Percentiles rank a stretch among this genome's conserved stretches.
Conservation (phyloP, 2,329 filamentous ascomycete genomes). For the Byssochlamys sp. region DNA sequence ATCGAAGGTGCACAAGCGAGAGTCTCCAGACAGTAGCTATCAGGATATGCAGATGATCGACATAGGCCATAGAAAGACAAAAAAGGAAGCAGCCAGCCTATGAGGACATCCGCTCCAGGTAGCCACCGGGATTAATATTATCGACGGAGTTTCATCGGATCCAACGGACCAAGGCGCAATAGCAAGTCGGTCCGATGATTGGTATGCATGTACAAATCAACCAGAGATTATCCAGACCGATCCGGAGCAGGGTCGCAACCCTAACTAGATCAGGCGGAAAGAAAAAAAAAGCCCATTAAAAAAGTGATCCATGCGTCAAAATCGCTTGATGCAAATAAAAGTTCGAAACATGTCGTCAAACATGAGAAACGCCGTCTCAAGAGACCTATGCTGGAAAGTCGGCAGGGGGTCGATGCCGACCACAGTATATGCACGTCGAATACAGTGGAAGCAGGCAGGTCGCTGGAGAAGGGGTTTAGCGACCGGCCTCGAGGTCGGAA, state of each 20-base stretch:
- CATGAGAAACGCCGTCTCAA: constrained; percentile 22
- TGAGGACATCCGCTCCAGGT: constrained; percentile 6
- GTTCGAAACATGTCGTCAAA: constrained; percentile 27
- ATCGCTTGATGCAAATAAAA: constrained; percentile 29
- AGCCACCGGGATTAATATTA: constrained; percentile 33
- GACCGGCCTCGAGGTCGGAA: constrained; percentile 31
- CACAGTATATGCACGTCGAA: constrained; percentile 5
- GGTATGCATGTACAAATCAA: constrained; percentile 30
- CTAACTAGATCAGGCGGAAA: constrained; percentile 12
- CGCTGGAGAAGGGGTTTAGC: constrained; percentile 14
- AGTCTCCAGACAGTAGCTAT: constrained; percentile 20
- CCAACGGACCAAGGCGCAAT: constrained; percentile 6
- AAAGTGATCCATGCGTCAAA: constrained; percentile 24
- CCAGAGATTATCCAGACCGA: constrained; percentile 8
- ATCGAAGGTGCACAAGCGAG: constrained; percentile 28
- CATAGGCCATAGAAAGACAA: neutral
- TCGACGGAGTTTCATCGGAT: constrained; percentile 20
- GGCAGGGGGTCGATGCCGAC: constrained; percentile 10
- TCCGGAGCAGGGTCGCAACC: constrained; percentile 6
- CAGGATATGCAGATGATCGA: constrained; percentile 3
- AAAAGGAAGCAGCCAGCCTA: neutral
- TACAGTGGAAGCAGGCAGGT: constrained; percentile 8
- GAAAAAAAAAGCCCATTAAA: constrained; percentile 25
- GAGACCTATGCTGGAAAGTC: constrained; percentile 6
- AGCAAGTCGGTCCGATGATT: constrained; percentile 13